Evolutionary conservation across 2,329 filamentous ascomycete genomes (phyloP).

Genomic region (Cladosporium sp.): DNA sequence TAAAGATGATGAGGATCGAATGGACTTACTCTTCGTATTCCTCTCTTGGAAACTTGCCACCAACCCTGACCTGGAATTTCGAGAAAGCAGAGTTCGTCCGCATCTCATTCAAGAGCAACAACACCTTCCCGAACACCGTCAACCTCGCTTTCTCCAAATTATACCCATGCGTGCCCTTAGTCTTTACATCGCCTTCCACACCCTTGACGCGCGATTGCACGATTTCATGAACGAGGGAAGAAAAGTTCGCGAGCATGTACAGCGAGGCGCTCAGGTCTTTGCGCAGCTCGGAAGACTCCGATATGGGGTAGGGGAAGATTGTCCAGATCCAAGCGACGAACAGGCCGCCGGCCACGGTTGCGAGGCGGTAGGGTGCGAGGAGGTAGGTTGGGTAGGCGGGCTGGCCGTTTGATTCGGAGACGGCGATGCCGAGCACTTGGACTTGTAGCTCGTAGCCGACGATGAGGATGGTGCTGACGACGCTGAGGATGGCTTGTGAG

Average conservation of each 20-base stretch:
- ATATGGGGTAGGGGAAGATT: conserved; percentile 67
- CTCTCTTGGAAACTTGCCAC: conserved; percentile 63
- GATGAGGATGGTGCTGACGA: conserved; percentile 50
- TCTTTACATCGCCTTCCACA: conserved; percentile 48
- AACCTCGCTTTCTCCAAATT: conserved; percentile 53
- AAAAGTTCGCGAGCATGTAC: conserved; percentile 70
- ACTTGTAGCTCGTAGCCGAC: conserved; percentile 61
- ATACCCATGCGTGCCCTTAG: conserved; percentile 49
- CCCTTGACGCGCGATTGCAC: conserved; percentile 56
- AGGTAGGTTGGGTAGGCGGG: conserved; percentile 63
- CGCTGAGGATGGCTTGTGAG: conserved; percentile 48
- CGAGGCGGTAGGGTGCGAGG: conserved; percentile 67
- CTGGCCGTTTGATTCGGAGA: conserved; percentile 58
- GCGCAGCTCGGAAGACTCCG: conserved; percentile 64
- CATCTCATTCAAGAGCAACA: conserved; percentile 60
- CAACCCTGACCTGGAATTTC: conserved; percentile 64
- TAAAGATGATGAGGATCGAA: background rate
- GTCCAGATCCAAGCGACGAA: conserved; percentile 72
- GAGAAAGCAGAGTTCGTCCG: conserved; percentile 61
- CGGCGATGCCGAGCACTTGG: conserved; percentile 55
- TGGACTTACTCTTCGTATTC: conserved; percentile 49
- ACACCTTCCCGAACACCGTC: conserved; percentile 63
- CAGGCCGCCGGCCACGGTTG: conserved; percentile 61
- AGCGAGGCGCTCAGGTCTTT: conserved; percentile 64
- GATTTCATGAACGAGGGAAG: conserved; percentile 65